Conservation (phyloP, 2,329 filamentous ascomycete genomes). For the Macroventuria anomochaeta region DNA sequence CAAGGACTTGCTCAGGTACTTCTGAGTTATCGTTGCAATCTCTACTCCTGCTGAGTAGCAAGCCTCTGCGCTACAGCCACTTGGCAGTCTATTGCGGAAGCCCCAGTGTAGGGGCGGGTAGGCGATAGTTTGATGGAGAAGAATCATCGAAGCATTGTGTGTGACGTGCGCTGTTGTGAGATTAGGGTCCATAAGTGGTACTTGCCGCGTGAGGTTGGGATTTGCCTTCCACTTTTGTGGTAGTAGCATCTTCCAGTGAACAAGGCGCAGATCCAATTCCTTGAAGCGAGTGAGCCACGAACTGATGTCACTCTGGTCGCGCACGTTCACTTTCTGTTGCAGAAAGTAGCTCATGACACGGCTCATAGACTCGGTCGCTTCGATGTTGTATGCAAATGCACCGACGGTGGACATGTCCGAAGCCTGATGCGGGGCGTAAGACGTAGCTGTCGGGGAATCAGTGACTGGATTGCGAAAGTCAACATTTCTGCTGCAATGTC, state of each 20-base stretch:
- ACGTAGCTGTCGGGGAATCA: neutral
- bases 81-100: constrained; percentile 21
- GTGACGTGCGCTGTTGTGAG: constrained; percentile 29
- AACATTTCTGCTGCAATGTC: neutral
- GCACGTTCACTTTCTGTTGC: constrained; percentile 26
- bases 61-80: constrained; percentile 23
- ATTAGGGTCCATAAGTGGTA: constrained; percentile 27
- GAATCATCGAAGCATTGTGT: constrained; percentile 27
- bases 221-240: constrained; percentile 34
- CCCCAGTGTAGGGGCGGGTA: constrained; percentile 24
- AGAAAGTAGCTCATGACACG: constrained; percentile 29
- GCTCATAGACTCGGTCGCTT: constrained; percentile 31
- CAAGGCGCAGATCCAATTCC: constrained; percentile 27
- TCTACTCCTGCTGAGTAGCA: constrained; percentile 24
- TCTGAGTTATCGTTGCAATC: constrained; percentile 29
- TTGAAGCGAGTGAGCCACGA: constrained; percentile 33
- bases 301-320: constrained; percentile 21
- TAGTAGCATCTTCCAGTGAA: constrained; percentile 30
- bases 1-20: constrained; percentile 24
- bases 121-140: constrained; percentile 26
- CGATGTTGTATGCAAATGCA: constrained; percentile 29
- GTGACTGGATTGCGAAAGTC: neutral
- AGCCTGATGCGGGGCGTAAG: neutral
- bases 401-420: constrained; percentile 30
- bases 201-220: constrained; percentile 25